phyloP scores from a whole-genome alignment of 2,329 filamentous ascomycete species.

The Curvularia sp. region DNA sequence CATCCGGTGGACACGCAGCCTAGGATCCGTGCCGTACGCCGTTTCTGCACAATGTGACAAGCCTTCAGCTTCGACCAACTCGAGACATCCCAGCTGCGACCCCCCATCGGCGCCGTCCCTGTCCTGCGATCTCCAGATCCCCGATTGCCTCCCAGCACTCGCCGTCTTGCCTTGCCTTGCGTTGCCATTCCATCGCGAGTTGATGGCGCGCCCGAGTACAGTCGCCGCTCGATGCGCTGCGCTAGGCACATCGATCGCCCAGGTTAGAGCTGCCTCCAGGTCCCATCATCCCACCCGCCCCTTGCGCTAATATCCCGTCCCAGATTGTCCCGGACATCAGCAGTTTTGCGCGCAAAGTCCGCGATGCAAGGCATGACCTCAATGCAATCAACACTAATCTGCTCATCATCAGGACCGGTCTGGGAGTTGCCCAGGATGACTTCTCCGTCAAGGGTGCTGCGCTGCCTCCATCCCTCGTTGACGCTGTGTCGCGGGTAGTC shows the following conservation, averaged over 20 bases:
- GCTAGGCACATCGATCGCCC: slow-evolving; percentile 39
- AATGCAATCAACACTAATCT: slow-evolving; percentile 43
- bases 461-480: slow-evolving; percentile 33
- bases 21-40: slow-evolving; percentile 21
- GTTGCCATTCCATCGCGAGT: slow-evolving; percentile 7
- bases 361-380: slow-evolving; percentile 43
- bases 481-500: slow-evolving; percentile 39
- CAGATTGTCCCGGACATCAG: slow-evolving; percentile 42
- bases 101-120: slow-evolving; percentile 1
- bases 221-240: slow-evolving; percentile 45
- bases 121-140: slow-evolving; percentile 1
- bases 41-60: slow-evolving; percentile 16
- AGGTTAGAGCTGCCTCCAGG: slow-evolving; percentile 29
- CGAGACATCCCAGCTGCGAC: neutral
- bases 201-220: slow-evolving; percentile 39
- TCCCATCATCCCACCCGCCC: slow-evolving; percentile 6
- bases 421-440: slow-evolving; percentile 45
- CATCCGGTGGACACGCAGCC: slow-evolving; percentile 16
- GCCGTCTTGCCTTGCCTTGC: neutral
- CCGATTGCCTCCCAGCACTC: slow-evolving; percentile 10
- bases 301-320: slow-evolving; percentile 19
- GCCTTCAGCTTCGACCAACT: slow-evolving; percentile 17
- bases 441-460: slow-evolving; percentile 30
- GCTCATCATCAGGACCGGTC: slow-evolving; percentile 40
- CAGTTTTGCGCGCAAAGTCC: slow-evolving; percentile 41